Conservation (phyloP, 305 asterid species). For the Ajuga reptans region DNA sequence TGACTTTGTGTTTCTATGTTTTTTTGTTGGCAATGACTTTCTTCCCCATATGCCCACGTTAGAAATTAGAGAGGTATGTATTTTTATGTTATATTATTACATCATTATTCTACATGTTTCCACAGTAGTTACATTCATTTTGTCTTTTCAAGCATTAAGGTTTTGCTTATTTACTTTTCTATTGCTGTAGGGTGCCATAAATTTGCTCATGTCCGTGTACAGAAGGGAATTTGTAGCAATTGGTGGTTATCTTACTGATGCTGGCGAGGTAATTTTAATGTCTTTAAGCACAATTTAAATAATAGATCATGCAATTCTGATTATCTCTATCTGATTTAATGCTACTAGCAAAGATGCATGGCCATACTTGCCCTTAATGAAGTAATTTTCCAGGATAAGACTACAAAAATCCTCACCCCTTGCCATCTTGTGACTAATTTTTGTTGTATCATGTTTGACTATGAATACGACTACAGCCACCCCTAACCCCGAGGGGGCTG, state of each 20-base stretch:
- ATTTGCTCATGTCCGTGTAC: constrained; percentile 76
- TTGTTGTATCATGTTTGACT: constrained; percentile 7
- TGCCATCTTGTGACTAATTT: neutral
- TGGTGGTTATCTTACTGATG: constrained; percentile 99
- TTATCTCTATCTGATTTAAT: constrained; percentile 12
- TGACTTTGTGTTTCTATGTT: constrained; percentile 90
- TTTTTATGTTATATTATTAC: too few species aligned
- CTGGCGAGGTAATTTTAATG: constrained; percentile 80
- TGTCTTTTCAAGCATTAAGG: constrained; percentile 12
- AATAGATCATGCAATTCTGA: constrained; percentile 13
- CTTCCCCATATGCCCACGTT: constrained; percentile 99
- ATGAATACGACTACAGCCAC: neutral
- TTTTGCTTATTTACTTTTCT: constrained; percentile 18
- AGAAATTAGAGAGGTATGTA: constrained; percentile 94
- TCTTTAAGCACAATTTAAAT: constrained; percentile 17
- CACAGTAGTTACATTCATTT: constrained; percentile 11
- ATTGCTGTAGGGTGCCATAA: constrained; percentile 81
- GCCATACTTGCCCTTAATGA: neutral
- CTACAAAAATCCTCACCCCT: neutral
- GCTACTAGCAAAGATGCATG: neutral
- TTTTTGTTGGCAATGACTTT: constrained; percentile 97
- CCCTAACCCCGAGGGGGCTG: neutral
- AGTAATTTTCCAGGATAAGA: neutral
- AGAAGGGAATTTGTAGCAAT: constrained; percentile 82
- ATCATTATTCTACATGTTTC: constrained; percentile 1